Base-by-base conservation (phyloP, 495 filamentous ascomycete species). In the Penicillium crystallinum region DNA sequence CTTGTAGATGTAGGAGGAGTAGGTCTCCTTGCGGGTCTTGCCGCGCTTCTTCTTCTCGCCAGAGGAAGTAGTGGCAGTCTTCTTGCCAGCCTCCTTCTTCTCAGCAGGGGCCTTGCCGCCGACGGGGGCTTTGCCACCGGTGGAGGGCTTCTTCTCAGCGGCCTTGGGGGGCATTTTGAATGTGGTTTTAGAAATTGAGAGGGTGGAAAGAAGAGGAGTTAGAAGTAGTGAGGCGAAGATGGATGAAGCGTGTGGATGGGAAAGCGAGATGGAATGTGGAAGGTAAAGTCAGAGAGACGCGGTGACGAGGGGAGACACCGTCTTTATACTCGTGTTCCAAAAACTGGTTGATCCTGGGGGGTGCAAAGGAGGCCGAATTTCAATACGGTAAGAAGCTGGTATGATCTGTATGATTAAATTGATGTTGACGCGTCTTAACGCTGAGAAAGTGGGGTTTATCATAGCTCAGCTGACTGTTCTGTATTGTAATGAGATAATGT, bases 11-110 rank as follows among this genome's bases (percentile, higher is more conserved):
- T 98, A 98, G 37, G 88, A 93, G 60, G 89, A 95, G 80, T 98
- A 98, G 47, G 93, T 98, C 84, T 98, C 93, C 88, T 97, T 97
- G 76, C 93, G 86, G 62, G 93, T 87, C 92, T 98, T 98, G 82
- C 90, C 95, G 64, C 95, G 90, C 91, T 98, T 98, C 89, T 97
- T 98, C 90, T 98, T 97, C 54, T 97, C 93, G 54, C 92, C 93
- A 67, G 89, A 79, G 34, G 90, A 83, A 33, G 93, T 90, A 62
- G 83, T 74, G 40, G 77, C 66, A 36, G 93, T 96, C 86, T 97
- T 98, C 89, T 98, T 98, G 79, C 92, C 91, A 56, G 91, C 95
- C 73, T 97, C 92, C 86, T 97, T 96, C 87, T 97, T 97, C 85
- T 97, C 91, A 67, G 89, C 87, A 36, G 88, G 85, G 19, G 87